Base-by-base conservation (phyloP, 768 basidiomycete species). In the Vararia minispora region DNA sequence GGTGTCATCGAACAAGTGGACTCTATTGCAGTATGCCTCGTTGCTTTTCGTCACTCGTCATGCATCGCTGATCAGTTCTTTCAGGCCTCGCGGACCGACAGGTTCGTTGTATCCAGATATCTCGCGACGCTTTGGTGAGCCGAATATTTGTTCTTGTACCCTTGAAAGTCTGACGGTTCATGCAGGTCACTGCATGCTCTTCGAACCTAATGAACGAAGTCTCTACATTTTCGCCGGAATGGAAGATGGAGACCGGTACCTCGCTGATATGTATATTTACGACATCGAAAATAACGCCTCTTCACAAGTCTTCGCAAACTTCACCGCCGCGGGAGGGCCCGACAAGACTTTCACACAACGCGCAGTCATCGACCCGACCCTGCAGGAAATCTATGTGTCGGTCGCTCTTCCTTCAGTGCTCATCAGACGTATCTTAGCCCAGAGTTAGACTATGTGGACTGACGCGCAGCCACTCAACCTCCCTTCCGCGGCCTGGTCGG, bases 151-250 rank as follows among this genome's bases (percentile, higher is more conserved):
- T 29, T 18, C 7, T 10, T 2, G 16, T 32, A 16, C 4, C 16
- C 4, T n/a, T n/a, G n/a, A 3, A 13, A 13, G 14, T 39, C 21
- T 40, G 11, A n/a, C 17, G 1, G 20, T 27, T 20, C 5, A 2
- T 18, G 8, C 33, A 79, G 81, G 83, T 0, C 85, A 88, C 57
- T 84, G 83, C 3, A 88, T 89, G 85, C 70, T 86, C 4, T 63
- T 86, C 14, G 84, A 87, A 38, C 62, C 76, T 4, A 57, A 55
- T 9, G 58, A 68, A 0, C 70, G 69, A 25, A 71, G 65, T 0
- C 63, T 87, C 12, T 80, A 73, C 54, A 76, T 88, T 29, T 80
- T 87, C 46, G 82, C 75, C 9, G 85, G 86, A 1, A 77, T 82
- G 54, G 66, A 71, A 13, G 74, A 76, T 20, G 72, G 33, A 8